Evolutionary conservation across 345 rosid species (phyloP).

Genomic region (Nasturtium officinale): DNA sequence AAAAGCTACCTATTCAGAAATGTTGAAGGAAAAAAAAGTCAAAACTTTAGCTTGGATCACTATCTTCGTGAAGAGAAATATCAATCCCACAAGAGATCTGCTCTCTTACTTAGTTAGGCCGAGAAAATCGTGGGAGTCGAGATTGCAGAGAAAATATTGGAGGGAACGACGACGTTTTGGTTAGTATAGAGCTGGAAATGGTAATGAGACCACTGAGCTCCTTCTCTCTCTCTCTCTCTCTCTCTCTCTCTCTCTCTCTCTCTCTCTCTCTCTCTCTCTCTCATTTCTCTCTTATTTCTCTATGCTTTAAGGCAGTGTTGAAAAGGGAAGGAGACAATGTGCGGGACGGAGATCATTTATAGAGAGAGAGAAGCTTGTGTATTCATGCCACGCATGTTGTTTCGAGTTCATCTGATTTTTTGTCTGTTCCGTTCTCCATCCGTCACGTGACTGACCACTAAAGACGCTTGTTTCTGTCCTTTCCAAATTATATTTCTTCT

Average conservation of each 20-base stretch:
- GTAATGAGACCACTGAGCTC: conserved; percentile 38
- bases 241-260: conserved; percentile 7
- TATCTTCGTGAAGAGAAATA: conserved; percentile 17
- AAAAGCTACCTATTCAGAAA: conserved; percentile 25
- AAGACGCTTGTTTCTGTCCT: conserved; percentile 29
- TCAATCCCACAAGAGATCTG: conserved; percentile 34
- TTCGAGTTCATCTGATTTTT: conserved; percentile 5
- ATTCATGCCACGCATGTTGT: conserved; percentile 45
- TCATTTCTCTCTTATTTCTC: conserved; percentile 17
- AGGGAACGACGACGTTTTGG: conserved; percentile 30
- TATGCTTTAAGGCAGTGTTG: neutral
- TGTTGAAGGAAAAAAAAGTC: conserved; percentile 12
- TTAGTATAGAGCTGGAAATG: conserved; percentile 28
- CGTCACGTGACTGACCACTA: conserved; percentile 44
- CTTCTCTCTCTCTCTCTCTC: conserved; percentile 15
- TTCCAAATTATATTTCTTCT: neutral
- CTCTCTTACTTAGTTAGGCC: conserved; percentile 5
- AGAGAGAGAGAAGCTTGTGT: conserved; percentile 33
- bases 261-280: conserved; percentile 15
- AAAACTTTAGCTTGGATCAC: conserved; percentile 31
- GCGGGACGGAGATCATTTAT: conserved; percentile 25
- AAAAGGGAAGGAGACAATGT: conserved; percentile 26
- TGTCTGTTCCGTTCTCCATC: conserved; percentile 30
- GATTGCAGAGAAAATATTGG: conserved; percentile 28
- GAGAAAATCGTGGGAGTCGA: conserved; percentile 31